A percentile compares a stretch with the other conserved stretches of the same genome.
These are phyloP conservation scores for Linum usitatissimum DNA, from an alignment of 345 rosid species.

Conservation along the genomic window DNA sequence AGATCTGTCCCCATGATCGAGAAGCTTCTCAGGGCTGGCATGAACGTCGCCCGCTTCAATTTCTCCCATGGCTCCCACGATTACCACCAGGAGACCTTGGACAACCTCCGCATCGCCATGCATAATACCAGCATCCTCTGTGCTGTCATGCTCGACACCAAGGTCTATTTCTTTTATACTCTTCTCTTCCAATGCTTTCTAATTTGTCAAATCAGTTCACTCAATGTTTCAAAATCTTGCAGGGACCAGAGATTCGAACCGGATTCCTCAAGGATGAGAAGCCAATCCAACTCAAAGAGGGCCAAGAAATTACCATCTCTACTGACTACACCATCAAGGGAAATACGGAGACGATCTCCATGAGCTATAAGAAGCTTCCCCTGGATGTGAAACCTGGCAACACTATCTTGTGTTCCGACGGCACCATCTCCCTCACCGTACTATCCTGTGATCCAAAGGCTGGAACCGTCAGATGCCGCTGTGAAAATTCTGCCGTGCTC, in stretches of 20 bases:
- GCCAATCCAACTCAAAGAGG: neutral
- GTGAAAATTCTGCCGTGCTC: neutral
- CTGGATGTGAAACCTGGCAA: neutral
- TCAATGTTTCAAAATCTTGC: neutral
- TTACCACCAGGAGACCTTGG: constrained; percentile 75
- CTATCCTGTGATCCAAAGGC: neutral
- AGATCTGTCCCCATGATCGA: constrained; percentile 71
- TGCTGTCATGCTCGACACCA: constrained; percentile 29
- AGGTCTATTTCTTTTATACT: constrained; percentile 5
- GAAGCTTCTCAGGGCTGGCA: constrained; percentile 85
- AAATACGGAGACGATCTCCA: neutral
- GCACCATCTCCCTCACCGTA: neutral
- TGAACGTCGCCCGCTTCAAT: constrained; percentile 97
- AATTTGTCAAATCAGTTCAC: too few species aligned
- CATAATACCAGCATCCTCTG: constrained; percentile 19
- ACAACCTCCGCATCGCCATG: constrained; percentile 49
- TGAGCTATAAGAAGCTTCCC: neutral
- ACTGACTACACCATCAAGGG: neutral
- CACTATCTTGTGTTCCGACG: neutral
- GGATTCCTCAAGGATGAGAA: neutral
- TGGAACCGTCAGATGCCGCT: neutral
- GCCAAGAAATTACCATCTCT: neutral
- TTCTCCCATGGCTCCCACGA: constrained; percentile 97
- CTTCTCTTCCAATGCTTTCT: neutral
- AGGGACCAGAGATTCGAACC: neutral